Conservation (phyloP, 2,329 filamentous ascomycete species). For the Polytolypa hystricis region DNA sequence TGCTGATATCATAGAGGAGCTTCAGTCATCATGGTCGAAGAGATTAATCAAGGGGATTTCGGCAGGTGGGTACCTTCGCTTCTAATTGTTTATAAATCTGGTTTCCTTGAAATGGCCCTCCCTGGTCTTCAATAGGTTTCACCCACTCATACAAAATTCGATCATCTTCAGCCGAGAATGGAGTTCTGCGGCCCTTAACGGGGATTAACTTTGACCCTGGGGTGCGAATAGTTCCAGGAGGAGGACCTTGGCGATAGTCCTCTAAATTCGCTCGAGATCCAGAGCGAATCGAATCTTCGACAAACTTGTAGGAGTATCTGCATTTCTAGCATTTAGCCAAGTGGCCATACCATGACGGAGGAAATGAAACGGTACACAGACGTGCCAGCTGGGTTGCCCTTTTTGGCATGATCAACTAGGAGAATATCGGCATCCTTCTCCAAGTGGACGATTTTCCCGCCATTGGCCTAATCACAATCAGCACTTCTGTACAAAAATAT, state of each 20-base stretch:
- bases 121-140: constrained; percentile 22
- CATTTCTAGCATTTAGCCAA: constrained; percentile 6
- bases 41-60: not conserved
- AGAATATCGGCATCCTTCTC: constrained; percentile 48
- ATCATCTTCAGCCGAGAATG: constrained; percentile 35
- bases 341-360: constrained; percentile 1
- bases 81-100: constrained; percentile 36
- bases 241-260: constrained; percentile 37
- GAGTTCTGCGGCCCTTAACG: constrained; percentile 20
- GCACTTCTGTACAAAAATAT: constrained; percentile 3
- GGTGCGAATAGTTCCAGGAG: constrained; percentile 32
- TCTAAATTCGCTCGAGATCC: constrained; percentile 39
- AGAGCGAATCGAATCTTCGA: constrained; percentile 43
- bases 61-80: constrained; percentile 20
- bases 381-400: constrained; percentile 39
- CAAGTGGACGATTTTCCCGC: constrained; percentile 41
- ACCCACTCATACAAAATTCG: constrained; percentile 35
- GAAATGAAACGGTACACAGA: constrained; percentile 19
- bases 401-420: constrained; percentile 47
- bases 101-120: constrained; percentile 28
- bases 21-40: not conserved
- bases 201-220: constrained; percentile 31
- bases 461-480: constrained; percentile 34
- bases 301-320: constrained; percentile 47
- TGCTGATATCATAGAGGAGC: constrained; percentile 19